These are phyloP conservation scores for Prunella vulgaris DNA, from an alignment of 257 asterid genomes.

Conservation along the genomic window DNA sequence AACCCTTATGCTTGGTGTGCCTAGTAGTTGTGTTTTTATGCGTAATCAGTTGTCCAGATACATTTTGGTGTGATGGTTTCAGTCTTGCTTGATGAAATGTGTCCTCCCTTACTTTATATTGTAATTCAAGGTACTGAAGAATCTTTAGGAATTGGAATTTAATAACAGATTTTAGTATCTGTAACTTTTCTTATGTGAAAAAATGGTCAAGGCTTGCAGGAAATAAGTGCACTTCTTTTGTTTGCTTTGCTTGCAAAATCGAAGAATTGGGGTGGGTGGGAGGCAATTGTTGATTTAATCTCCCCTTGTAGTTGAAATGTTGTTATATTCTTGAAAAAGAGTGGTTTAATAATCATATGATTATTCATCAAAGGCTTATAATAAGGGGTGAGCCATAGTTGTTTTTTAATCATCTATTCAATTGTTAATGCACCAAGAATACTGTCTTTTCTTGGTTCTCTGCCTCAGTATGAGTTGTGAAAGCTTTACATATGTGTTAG, in stretches of 20 bases:
- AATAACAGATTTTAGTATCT: background rate
- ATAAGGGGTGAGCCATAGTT: background rate
- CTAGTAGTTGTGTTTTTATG: background rate
- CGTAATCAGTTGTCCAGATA: background rate
- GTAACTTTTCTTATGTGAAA: background rate
- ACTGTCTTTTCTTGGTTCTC: background rate
- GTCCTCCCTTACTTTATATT: background rate
- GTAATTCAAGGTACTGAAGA: background rate
- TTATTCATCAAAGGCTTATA: background rate
- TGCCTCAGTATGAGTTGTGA: background rate
- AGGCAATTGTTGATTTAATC: too few relatives aligned
- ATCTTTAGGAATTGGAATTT: background rate
- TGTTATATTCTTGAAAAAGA: background rate
- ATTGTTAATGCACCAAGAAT: background rate
- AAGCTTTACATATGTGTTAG: background rate
- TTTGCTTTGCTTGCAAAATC: too few relatives aligned
- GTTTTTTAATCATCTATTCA: background rate
- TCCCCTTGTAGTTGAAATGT: background rate
- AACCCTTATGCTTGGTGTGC: background rate
- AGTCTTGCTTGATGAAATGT: constrained; percentile 5
- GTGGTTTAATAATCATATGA: background rate
- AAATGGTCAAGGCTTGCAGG: background rate
- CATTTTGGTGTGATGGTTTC: background rate
- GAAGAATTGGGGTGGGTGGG: too few relatives aligned
- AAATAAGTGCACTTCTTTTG: background rate